These are phyloP conservation scores for Nidula niveotomentosa DNA, from an alignment of 1,284 basidiomycete species.

Conservation along the genomic window DNA sequence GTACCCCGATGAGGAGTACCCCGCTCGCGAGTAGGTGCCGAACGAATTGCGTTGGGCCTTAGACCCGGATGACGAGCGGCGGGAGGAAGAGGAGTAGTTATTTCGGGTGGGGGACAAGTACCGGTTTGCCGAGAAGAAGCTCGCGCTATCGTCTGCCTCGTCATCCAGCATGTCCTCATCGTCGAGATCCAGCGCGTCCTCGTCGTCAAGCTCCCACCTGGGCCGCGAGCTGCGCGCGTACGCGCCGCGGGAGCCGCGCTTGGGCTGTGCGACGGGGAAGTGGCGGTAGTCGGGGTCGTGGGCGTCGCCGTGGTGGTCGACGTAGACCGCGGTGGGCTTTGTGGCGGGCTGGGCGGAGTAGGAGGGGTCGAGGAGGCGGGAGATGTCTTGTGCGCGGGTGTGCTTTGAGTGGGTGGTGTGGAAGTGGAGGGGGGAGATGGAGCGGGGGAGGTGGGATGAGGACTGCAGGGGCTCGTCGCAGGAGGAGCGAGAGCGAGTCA, in stretches of 20 bases:
- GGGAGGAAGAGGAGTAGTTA: constrained; percentile 8
- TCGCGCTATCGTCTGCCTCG: constrained; percentile 17
- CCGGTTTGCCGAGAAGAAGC: constrained; percentile 1
- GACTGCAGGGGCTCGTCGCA: background rate
- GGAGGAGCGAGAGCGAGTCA: background rate
- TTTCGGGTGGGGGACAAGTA: constrained; percentile 6
- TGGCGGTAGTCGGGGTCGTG: constrained; percentile 70
- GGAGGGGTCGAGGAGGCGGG: constrained; percentile 62
- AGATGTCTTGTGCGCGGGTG: constrained; percentile 38
- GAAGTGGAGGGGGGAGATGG: constrained; percentile 2
- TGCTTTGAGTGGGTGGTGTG: background rate
- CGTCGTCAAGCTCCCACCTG: constrained; percentile 23
- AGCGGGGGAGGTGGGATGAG: background rate
- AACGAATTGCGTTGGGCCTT: constrained; percentile 1
- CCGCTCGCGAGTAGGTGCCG: background rate
- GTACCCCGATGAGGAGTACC: background rate
- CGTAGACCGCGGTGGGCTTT: constrained; percentile 37
- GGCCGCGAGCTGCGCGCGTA: constrained; percentile 11
- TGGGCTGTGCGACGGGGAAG: constrained; percentile 44
- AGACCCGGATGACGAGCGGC: constrained; percentile 2
- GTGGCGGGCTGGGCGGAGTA: constrained; percentile 42
- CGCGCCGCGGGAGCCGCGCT: constrained; percentile 12
- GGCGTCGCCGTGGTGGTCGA: constrained; percentile 60
- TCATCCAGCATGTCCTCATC: constrained; percentile 12
- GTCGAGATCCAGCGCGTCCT: constrained; percentile 25